phyloP scores from a whole-genome alignment of 768 basidiomycete genomes.

The Tephrocybe sp. region DNA sequence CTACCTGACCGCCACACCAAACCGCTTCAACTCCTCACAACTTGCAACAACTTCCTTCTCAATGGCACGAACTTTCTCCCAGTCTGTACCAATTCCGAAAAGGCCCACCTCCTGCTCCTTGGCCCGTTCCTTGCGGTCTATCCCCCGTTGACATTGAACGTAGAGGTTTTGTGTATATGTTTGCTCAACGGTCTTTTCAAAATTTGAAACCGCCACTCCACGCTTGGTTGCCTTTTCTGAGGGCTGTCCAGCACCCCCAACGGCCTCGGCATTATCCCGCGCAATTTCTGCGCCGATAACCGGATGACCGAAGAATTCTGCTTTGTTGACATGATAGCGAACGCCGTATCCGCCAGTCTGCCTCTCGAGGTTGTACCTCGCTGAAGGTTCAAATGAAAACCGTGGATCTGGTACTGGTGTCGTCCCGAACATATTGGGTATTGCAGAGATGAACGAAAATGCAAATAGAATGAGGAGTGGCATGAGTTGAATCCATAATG shows the following conservation, averaged over 20 bases:
- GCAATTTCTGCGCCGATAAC: slow-evolving; percentile 70
- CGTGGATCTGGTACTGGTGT: slow-evolving; percentile 72
- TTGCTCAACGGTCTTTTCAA: slow-evolving; percentile 77
- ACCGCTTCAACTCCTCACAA: slow-evolving; percentile 72
- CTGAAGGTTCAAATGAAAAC: slow-evolving; percentile 64
- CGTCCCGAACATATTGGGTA: slow-evolving; percentile 74
- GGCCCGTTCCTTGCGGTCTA: slow-evolving; percentile 63
- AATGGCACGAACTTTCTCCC: slow-evolving; percentile 81
- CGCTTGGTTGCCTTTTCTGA: slow-evolving; percentile 24
- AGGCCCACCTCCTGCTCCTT: slow-evolving; percentile 80
- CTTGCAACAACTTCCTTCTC: slow-evolving; percentile 66
- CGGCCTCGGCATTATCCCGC: slow-evolving; percentile 41
- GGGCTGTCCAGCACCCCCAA: slow-evolving; percentile 30
- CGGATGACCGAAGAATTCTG: slow-evolving; percentile 76
- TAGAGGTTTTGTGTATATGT: slow-evolving; percentile 71
- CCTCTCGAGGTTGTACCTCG: slow-evolving; percentile 67
- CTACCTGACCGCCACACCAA: slow-evolving; percentile 50
- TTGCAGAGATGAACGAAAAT: slow-evolving; percentile 78
- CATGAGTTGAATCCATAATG: slow-evolving; percentile 70
- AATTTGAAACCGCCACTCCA: slow-evolving; percentile 49
- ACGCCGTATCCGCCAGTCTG: slow-evolving; percentile 69
- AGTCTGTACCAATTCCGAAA: slow-evolving; percentile 90
- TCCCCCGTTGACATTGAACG: slow-evolving; percentile 64
- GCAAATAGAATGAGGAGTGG: slow-evolving; percentile 82
- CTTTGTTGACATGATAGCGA: slow-evolving; percentile 79